Evolutionary conservation across 2,329 filamentous ascomycete genomes (phyloP).

Genomic region (Apiospora sp.): DNA sequence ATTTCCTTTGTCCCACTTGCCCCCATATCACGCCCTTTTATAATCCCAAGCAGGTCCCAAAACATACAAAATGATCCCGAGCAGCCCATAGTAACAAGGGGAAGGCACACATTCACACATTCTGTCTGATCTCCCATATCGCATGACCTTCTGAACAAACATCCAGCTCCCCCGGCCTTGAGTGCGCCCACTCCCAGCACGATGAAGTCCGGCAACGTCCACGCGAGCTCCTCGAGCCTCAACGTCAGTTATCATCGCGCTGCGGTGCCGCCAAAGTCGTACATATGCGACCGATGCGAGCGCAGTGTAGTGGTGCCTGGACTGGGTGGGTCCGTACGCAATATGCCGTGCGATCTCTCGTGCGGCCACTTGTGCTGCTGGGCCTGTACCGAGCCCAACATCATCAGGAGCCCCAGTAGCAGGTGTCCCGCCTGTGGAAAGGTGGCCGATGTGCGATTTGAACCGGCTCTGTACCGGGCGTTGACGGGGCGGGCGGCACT

Average conservation of each 20-base stretch:
- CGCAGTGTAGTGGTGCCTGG: neutral
- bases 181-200: neutral
- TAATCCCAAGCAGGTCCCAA: neutral
- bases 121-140: neutral
- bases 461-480: neutral
- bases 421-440: neutral
- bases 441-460: neutral
- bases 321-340: too few species aligned
- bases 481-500: neutral
- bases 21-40: neutral
- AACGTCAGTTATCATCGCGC: neutral
- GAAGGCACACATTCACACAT: neutral
- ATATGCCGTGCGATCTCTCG: neutral
- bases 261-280: neutral
- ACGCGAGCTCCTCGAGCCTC: slow-evolving; percentile 5
- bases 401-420: neutral
- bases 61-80: neutral
- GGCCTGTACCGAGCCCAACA: neutral
- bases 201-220: neutral
- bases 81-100: neutral
- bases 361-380: neutral
- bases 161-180: neutral
- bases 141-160: neutral
- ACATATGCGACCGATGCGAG: neutral
- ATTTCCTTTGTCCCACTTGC: neutral